Percentiles rank a stretch among this genome's conserved stretches.
Conservation (phyloP, 148 eudicot species). For the Fagopyrum tataricum region DNA sequence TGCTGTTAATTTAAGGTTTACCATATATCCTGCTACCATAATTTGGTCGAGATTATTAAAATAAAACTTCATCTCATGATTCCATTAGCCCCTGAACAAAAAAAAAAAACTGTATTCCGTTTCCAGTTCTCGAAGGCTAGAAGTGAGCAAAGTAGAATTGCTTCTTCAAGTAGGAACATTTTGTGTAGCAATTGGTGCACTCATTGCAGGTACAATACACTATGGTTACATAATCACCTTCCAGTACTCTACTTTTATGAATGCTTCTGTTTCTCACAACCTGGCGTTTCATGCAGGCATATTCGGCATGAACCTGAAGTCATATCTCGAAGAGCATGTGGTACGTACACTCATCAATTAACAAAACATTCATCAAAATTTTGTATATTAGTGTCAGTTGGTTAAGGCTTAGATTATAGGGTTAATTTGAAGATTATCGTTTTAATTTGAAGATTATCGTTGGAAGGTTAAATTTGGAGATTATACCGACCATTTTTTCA, state of each 20-base stretch:
- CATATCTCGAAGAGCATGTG: conserved; percentile 90
- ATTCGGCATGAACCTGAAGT: conserved; percentile 97
- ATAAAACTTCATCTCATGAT: neutral
- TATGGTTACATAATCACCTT: neutral
- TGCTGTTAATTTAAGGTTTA: conserved; percentile 88
- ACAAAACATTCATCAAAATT: neutral
- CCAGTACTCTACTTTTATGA: neutral
- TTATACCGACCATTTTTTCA: no score
- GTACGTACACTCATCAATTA: conserved; percentile 27
- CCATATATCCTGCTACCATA: neutral
- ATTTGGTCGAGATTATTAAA: neutral
- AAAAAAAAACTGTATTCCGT: neutral
- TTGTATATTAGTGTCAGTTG: neutral
- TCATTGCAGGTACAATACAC: conserved; percentile 58
- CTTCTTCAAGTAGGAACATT: conserved; percentile 98
- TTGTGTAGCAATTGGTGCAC: conserved; percentile 82
- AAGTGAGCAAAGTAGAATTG: conserved; percentile 95
- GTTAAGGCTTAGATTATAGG: no score
- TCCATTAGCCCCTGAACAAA: neutral
- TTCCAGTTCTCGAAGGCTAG: conserved; percentile 88
- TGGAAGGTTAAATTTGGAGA: no score
- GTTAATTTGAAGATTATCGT: no score
- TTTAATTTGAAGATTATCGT: no score
- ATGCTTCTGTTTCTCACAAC: neutral
- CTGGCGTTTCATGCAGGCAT: conserved; percentile 47